Evolutionary conservation across 768 basidiomycete species (phyloP), one percentile per base, ranked within the genome.

Genomic region (Lentinula aciculospora): DNA sequence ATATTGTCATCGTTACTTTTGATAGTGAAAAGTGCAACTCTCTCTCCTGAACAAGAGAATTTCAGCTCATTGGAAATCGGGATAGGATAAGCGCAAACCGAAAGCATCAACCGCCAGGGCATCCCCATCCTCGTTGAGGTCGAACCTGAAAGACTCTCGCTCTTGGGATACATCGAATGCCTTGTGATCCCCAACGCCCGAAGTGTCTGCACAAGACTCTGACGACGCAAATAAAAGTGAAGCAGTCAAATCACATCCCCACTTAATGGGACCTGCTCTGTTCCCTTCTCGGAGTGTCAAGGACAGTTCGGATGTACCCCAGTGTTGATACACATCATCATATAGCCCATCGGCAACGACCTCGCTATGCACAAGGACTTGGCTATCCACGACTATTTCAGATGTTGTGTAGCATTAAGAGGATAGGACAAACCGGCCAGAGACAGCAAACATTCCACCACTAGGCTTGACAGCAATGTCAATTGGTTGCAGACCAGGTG

Each of bases 141-240:
- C 74, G 37, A 86, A 74, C 6, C 64, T 57, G 56, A 75, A 71
- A 0, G 64, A 53, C 3, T 57, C 49, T 39, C 44, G 64, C 6
- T 64, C 58, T 36, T 42, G 66, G 17, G 53, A 58, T 1, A 73
- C 60, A 64, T 87, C 83, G 53, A 83, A 81, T 3, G 72, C 80
- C 40, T 71, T 75, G 60, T 88, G 86, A 39, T 65, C 72, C 0
- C 84, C 83, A 3, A 44, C 57, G 12, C 67, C 68, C 28, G 55
- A 58, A 8, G 62, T 61, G 4, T 67, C 63, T 15, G 53, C 46
- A 10, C 49, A 58, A 4, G 82, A 77, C 61, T 85, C 85, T 1
- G 83, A 81, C 1, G 83, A 86, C 0, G 81, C 80, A 65, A 84
- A 84, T 13, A 87, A 60, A 10, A 71, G 58, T 13, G 72, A 61